Evolutionary conservation across 208 protist species (phyloP).

Genomic region (Trypanosoma vivax): DNA sequence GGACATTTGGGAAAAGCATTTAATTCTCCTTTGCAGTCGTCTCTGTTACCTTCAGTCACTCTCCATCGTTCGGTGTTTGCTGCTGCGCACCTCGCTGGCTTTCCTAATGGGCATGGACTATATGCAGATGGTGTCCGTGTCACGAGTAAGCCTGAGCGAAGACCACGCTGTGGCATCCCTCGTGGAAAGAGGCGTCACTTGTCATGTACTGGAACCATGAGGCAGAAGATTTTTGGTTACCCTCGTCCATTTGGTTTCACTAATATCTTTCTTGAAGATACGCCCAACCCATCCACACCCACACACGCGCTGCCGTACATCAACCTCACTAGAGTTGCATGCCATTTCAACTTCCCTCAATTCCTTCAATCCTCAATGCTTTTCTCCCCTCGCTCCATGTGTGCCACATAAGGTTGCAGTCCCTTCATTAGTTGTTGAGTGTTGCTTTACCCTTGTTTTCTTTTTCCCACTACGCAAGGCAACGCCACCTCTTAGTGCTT

Average conservation of each 20-base stretch:
- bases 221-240: background rate
- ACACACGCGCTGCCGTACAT: no score
- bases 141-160: slow-evolving; percentile 1
- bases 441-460: slow-evolving; percentile 1
- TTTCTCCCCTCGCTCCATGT: background rate
- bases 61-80: slow-evolving; percentile 25
- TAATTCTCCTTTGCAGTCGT: slow-evolving; percentile 17
- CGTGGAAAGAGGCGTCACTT: background rate
- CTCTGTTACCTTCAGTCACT: slow-evolving; percentile 23
- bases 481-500: background rate
- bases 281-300: no score
- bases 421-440: no score
- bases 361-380: no score
- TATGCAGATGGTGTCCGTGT: slow-evolving; percentile 8
- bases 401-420: no score
- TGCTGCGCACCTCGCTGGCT: slow-evolving; percentile 24
- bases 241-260: no score
- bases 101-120: slow-evolving; percentile 26
- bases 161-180: slow-evolving; percentile 5
- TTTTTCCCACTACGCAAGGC: background rate
- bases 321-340: no score
- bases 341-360: no score
- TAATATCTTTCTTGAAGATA: no score
- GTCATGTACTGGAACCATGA: slow-evolving; percentile 1
- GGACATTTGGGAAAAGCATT: slow-evolving; percentile 27